Base-by-base conservation (phyloP, 2,329 filamentous ascomycete genomes). In the Aspergillus sp. region DNA sequence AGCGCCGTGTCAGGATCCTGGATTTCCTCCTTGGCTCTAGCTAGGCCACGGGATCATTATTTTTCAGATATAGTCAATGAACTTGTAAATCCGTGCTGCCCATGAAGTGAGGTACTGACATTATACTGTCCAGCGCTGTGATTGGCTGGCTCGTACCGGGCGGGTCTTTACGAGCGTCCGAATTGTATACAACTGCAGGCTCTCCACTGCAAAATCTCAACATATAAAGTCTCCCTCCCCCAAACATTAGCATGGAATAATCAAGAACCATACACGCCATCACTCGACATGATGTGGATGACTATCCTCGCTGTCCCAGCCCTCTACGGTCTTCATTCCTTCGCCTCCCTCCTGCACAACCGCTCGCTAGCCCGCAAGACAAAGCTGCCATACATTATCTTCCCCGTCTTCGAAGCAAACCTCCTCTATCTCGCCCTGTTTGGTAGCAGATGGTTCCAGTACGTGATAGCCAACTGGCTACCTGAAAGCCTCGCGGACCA, bases 61-160 rank as follows among this genome's bases (percentile, higher is more conserved):
- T 27, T 3, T 0, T 27, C 24, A 1, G 1, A 27, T 11, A 31
- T 31, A 4, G 9, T 11, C 9, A 11, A 31, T 11, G 8, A 2
- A 31, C 9, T 11, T 11, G 27, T 31, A 11, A 27, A 11, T 11
- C 1, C 27, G 7, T 11, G 7, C 8, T 31, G 27, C 8, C 8
- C 27, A 24, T 24, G 23, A 7, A 24, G 4, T 31, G 3, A 31
- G 9, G 8, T 31, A 11, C 9, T 31, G 27, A 31, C 27, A 31
- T 31, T 4, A 11, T 31, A 31, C 27, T 31, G 3, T 31, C 27
- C 2, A 11, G 27, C 27, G 3, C 27, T 37, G 17, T 40, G 19
- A 50, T 50, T 50, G 47, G 47, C 19, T 24, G 35, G 47, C 33
- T 50, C 47, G 47, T 39, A 50, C 47, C 47, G 12, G 33, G 47